Evolutionary conservation across 805 yeast genomes (phyloP).

Genomic region (Candida schatavii): DNA sequence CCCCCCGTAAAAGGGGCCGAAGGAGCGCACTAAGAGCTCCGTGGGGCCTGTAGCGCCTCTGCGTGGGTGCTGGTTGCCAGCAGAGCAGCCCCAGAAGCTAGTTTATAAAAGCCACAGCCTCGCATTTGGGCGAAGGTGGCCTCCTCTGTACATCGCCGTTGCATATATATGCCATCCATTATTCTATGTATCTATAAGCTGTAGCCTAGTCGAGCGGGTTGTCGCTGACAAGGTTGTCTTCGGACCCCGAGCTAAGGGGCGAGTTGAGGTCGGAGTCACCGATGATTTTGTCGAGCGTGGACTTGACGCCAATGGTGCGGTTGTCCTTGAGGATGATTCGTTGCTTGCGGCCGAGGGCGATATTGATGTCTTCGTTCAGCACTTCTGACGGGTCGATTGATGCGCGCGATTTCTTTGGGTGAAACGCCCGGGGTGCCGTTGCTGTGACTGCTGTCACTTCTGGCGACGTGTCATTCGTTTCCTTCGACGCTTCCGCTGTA

Average conservation of each 20-base stretch:
- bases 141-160: too few relatives aligned
- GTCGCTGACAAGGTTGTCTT: conserved; percentile 7
- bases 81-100: too few relatives aligned
- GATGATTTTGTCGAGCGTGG: background rate
- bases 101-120: too few relatives aligned
- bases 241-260: conserved; percentile 7
- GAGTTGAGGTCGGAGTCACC: background rate
- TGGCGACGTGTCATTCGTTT: background rate
- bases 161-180: background rate
- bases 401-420: conserved; percentile 3
- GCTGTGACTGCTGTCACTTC: background rate
- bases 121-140: too few relatives aligned
- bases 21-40: too few relatives aligned
- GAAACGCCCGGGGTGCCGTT: background rate
- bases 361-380: conserved; percentile 4
- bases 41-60: too few relatives aligned
- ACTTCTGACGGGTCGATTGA: conserved; percentile 5
- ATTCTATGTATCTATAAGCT: background rate
- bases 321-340: conserved; percentile 1
- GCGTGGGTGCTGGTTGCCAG: too few relatives aligned
- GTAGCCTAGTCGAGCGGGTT: background rate
- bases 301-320: background rate
- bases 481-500: background rate
- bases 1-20: too few relatives aligned
- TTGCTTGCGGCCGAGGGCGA: conserved; percentile 3